Evolutionary conservation across 768 basidiomycete genomes (phyloP).

Genomic region (Pisolithus sp.): DNA sequence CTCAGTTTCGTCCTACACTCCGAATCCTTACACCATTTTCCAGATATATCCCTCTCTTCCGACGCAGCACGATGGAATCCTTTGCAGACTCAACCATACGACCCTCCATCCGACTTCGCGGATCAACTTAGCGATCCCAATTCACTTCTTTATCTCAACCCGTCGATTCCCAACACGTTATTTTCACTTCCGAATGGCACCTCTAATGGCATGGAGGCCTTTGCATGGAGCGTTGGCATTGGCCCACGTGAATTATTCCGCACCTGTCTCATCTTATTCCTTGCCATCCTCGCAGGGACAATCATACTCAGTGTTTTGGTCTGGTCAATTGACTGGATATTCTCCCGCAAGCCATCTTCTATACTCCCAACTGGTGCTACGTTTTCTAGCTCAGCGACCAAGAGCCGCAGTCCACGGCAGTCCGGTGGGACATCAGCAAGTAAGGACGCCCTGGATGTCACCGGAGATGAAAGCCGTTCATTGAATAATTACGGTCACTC

Average conservation of each 20-base stretch:
- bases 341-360: slow-evolving; percentile 21
- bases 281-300: slow-evolving; percentile 69
- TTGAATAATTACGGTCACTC: slow-evolving; percentile 19
- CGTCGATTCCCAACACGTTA: slow-evolving; percentile 59
- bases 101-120: slow-evolving; percentile 64
- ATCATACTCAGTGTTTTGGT: slow-evolving; percentile 62
- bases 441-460: slow-evolving; percentile 46
- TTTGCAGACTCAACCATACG: slow-evolving; percentile 46
- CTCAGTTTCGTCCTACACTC: slow-evolving; percentile 5
- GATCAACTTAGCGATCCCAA: slow-evolving; percentile 63
- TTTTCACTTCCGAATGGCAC: slow-evolving; percentile 64
- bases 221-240: slow-evolving; percentile 80
- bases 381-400: slow-evolving; percentile 9
- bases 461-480: slow-evolving; percentile 25
- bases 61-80: slow-evolving; percentile 62
- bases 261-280: slow-evolving; percentile 77
- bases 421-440: slow-evolving; percentile 28
- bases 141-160: slow-evolving; percentile 76
- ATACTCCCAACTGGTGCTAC: slow-evolving; percentile 15
- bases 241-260: slow-evolving; percentile 77
- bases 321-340: slow-evolving; percentile 64
- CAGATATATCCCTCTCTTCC: slow-evolving; percentile 71
- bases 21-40: slow-evolving; percentile 1
- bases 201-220: slow-evolving; percentile 64
- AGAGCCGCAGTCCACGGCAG: slow-evolving; percentile 35